Evolutionary conservation across 1,284 basidiomycete genomes (phyloP).

Genomic region (Boletellus dicymbophilus): DNA sequence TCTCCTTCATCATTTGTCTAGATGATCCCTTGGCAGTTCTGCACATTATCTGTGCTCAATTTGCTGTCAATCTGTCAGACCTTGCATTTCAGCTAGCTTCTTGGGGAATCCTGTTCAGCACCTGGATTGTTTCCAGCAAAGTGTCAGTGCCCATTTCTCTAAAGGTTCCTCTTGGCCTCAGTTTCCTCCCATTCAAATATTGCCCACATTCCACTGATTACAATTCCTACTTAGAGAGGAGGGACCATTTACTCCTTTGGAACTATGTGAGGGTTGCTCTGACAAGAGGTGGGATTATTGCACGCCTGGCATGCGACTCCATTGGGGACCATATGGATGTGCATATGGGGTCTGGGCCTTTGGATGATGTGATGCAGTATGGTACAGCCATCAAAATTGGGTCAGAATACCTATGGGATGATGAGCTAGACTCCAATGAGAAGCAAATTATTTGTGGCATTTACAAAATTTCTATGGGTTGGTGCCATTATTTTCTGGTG

Average conservation of each 20-base stretch:
- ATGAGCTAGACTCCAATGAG: conserved; percentile 3
- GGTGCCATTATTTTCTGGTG: neutral
- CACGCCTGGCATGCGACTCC: neutral
- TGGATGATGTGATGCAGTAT: neutral
- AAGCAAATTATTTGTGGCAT: conserved; percentile 2
- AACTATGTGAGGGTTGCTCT: neutral
- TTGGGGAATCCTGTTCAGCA: neutral
- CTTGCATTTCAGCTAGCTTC: neutral
- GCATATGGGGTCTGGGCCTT: neutral
- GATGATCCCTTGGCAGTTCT: neutral
- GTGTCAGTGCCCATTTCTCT: neutral
- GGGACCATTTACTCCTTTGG: neutral
- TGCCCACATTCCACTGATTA: neutral
- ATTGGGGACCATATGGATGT: neutral
- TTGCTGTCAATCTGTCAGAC: neutral
- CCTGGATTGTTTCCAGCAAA: no score
- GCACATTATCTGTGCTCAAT: neutral
- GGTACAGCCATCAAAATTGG: neutral
- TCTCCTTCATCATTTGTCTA: neutral
- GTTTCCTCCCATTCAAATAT: neutral
- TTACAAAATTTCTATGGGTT: conserved; percentile 1
- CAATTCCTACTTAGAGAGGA: neutral
- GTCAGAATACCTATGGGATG: neutral
- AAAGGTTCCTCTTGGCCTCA: neutral
- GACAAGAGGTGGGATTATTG: neutral